Conservation (phyloP, 345 rosid species). For the Odontarrhena argentea region DNA sequence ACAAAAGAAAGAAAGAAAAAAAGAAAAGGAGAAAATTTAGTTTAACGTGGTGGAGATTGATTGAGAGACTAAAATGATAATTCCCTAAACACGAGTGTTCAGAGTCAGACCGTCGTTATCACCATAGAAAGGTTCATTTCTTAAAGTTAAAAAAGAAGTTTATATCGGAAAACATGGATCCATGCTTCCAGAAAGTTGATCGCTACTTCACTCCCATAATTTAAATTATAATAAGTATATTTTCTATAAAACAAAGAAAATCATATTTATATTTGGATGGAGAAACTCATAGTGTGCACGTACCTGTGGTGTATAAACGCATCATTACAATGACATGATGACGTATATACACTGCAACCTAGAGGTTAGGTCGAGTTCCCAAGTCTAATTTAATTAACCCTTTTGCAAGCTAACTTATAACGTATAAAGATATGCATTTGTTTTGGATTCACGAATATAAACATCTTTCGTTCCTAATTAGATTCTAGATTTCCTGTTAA, state of each 20-base stretch:
- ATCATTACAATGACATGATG: constrained; percentile 31
- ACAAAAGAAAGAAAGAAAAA: neutral
- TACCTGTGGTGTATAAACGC: constrained; percentile 1
- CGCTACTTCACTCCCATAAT: constrained; percentile 30
- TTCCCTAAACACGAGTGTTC: constrained; percentile 31
- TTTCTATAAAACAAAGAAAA: constrained; percentile 37
- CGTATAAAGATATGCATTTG: too few relatives aligned
- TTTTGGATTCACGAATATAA: too few relatives aligned
- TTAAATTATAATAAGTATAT: constrained; percentile 28
- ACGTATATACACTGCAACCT: neutral
- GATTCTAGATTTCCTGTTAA: too few relatives aligned
- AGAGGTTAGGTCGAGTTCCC: constrained; percentile 33
- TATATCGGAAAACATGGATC: constrained; percentile 42
- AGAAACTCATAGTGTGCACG: neutral
- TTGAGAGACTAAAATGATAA: constrained; percentile 22
- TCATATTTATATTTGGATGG: constrained; percentile 13
- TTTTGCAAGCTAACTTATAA: neutral
- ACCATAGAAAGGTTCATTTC: constrained; percentile 36
- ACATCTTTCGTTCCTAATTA: too few relatives aligned
- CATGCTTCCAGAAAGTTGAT: constrained; percentile 42
- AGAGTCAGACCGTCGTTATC: constrained; percentile 32
- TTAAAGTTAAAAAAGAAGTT: constrained; percentile 22
- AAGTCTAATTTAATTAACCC: constrained; percentile 15
- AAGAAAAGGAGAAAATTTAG: neutral
- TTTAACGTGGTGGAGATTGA: neutral